A percentile compares a stretch with the other conserved stretches of the same genome.
Evolutionary conservation across 805 yeast species (phyloP).

Genomic region (Saccharomyces jurei): DNA sequence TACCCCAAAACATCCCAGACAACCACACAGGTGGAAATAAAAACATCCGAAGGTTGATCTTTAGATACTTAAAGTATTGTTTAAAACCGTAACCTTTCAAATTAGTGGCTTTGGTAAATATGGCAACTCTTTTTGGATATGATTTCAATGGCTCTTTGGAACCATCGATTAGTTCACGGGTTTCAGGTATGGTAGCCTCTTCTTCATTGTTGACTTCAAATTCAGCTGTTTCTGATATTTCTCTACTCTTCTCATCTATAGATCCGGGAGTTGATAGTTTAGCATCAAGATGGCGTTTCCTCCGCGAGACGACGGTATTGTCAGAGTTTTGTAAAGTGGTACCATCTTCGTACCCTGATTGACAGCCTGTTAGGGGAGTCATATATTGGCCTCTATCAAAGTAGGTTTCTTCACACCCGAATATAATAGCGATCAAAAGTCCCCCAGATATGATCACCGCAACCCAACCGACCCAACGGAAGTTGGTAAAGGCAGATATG

Average conservation of each 20-base stretch:
- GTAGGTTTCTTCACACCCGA: constrained; percentile 64
- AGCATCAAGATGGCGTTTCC: neutral
- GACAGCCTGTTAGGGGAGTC: constrained; percentile 21
- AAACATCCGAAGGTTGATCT: constrained; percentile 46
- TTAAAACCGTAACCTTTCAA: constrained; percentile 56
- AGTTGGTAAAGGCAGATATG: constrained; percentile 50
- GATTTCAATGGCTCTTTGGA: constrained; percentile 35
- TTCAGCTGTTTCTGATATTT: neutral
- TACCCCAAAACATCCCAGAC: constrained; percentile 72
- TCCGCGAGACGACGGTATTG: neutral
- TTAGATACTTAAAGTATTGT: constrained; percentile 51
- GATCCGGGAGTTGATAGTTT: neutral
- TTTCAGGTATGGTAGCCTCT: constrained; percentile 6
- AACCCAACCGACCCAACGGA: constrained; percentile 72
- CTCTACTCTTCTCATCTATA: neutral
- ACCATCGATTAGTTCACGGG: constrained; percentile 31
- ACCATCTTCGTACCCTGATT: constrained; percentile 2
- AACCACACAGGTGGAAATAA: constrained; percentile 56
- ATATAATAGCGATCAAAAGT: constrained; percentile 43
- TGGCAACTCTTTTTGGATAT: constrained; percentile 39
- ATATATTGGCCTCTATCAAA: constrained; percentile 47
- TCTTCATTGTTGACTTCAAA: constrained; percentile 1
- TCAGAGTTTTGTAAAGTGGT: neutral
- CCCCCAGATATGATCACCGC: constrained; percentile 59
- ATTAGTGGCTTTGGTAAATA: constrained; percentile 51